phyloP scores from a whole-genome alignment of 805 yeast genomes.

The Candida ponderosae region DNA sequence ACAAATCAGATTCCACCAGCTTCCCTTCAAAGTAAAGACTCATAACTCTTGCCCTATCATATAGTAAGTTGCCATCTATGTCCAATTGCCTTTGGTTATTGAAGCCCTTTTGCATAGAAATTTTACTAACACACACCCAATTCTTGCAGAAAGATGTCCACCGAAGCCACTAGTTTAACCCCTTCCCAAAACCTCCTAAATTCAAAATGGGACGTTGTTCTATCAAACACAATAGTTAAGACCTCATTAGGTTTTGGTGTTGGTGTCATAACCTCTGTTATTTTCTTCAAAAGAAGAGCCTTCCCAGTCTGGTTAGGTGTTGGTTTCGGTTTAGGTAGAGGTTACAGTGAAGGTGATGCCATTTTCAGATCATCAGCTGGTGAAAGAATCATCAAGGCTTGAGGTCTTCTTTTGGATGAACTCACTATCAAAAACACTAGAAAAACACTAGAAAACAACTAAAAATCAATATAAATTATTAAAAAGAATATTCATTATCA shows the following conservation, averaged over 20 bases:
- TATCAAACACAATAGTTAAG: constrained; percentile 90
- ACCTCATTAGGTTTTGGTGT: constrained; percentile 95
- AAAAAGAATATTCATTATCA: no score
- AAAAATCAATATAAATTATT: no score
- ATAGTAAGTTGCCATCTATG: no score
- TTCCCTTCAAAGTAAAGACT: no score
- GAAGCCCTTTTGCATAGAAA: no score
- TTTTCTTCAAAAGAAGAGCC: constrained; percentile 86
- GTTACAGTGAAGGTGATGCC: constrained; percentile 97
- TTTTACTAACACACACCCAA: no score
- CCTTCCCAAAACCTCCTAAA: constrained; percentile 53
- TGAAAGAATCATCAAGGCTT: constrained; percentile 65
- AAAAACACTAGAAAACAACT: no score
- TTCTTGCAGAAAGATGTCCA: no score
- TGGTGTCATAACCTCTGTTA: constrained; percentile 88
- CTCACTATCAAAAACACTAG: no score
- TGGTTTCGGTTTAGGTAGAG: constrained; percentile 97
- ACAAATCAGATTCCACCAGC: no score
- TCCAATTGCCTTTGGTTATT: no score
- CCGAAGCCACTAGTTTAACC: constrained; percentile 9
- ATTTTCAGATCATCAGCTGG: constrained; percentile 84
- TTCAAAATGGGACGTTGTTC: constrained; percentile 90
- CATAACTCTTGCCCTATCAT: no score
- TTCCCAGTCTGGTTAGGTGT: constrained; percentile 98
- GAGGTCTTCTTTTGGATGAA: constrained; percentile 12